phyloP scores from a whole-genome alignment of 257 asterid genomes.

The Petrea volubilis region DNA sequence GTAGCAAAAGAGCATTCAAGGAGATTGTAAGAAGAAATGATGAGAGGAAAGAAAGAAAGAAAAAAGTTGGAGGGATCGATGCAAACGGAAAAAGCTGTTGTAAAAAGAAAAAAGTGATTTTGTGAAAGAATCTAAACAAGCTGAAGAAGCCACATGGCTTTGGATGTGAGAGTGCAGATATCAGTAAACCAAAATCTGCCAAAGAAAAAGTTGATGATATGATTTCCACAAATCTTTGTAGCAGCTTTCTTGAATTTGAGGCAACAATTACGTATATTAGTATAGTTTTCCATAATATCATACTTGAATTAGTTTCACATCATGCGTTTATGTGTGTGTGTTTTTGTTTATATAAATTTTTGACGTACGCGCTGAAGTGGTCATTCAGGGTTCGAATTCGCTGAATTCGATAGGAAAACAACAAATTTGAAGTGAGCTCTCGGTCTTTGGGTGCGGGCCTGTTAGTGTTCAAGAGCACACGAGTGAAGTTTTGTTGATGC shows the following conservation, averaged over 20 bases:
- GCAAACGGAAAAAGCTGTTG: neutral
- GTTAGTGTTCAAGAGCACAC: too few species aligned
- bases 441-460: too few species aligned
- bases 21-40: neutral
- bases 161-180: neutral
- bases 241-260: slow-evolving; percentile 4
- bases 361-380: too few species aligned
- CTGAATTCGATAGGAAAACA: too few species aligned
- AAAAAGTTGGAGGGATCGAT: neutral
- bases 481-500: too few species aligned
- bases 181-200: neutral
- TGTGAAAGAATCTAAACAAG: neutral
- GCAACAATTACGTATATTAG: neutral
- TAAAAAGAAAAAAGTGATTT: neutral
- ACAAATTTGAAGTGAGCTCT: too few species aligned
- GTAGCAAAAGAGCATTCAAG: too few species aligned
- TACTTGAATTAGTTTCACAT: neutral
- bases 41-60: neutral
- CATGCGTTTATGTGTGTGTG: too few species aligned
- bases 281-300: neutral
- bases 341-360: too few species aligned
- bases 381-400: too few species aligned
- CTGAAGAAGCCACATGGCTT: neutral
- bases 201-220: neutral
- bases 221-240: neutral